Evolutionary conservation across 768 basidiomycete species (phyloP).

Genomic region (Lentinula boryana): DNA sequence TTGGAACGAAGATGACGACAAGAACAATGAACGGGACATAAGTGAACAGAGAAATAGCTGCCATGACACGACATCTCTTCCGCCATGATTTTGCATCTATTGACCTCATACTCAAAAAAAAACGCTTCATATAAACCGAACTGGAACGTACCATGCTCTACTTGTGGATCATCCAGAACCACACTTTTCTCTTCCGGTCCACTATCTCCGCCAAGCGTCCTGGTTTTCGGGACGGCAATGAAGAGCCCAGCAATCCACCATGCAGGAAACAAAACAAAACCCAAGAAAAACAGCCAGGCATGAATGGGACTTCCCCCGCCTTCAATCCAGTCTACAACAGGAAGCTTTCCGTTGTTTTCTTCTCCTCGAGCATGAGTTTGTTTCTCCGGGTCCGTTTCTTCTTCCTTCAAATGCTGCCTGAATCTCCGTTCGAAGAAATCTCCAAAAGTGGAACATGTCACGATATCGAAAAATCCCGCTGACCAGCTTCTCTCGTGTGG

Average conservation of each 20-base stretch:
- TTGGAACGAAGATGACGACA: conserved; percentile 35
- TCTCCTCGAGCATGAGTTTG: neutral
- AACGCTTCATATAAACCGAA: neutral
- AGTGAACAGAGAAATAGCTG: conserved; percentile 40
- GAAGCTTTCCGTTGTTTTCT: conserved; percentile 13
- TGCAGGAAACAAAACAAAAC: conserved; percentile 60
- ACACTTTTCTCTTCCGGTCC: conserved; percentile 19
- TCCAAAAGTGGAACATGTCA: neutral
- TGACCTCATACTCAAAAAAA: neutral
- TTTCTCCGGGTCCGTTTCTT: neutral
- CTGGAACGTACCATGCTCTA: conserved; percentile 40
- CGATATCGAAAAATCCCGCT: neutral
- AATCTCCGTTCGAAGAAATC: neutral
- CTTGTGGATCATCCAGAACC: conserved; percentile 48
- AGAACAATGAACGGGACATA: conserved; percentile 54
- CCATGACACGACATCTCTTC: conserved; percentile 49
- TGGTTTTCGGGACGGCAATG: conserved; percentile 27
- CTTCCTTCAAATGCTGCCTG: neutral
- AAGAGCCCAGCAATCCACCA: conserved; percentile 54
- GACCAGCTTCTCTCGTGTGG: neutral
- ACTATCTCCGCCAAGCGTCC: neutral
- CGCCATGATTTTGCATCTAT: conserved; percentile 50
- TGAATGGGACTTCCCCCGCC: conserved; percentile 46
- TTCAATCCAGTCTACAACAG: conserved; percentile 48
- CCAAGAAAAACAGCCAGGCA: conserved; percentile 75